Percentiles rank a stretch among this genome's conserved stretches.
Evolutionary conservation across 1,139 yeast genomes (phyloP).

Genomic region (Pichia sp.): DNA sequence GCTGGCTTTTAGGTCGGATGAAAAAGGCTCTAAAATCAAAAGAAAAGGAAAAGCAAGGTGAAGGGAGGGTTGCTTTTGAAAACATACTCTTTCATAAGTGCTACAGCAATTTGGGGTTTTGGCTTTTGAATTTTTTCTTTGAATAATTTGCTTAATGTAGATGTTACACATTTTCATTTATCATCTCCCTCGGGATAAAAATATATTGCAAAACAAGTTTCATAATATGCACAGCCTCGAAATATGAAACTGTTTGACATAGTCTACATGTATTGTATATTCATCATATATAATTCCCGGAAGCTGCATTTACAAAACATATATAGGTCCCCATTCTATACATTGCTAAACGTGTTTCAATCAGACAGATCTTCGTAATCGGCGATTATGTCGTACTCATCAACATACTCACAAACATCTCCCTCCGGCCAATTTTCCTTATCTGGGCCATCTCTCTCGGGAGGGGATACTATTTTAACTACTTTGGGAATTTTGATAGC

Average conservation of each 20-base stretch:
- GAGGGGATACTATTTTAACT: conserved; percentile 1
- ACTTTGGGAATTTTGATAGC: neutral
- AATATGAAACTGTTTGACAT: neutral
- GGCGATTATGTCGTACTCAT: conserved; percentile 22
- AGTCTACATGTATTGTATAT: neutral
- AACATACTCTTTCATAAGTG: neutral
- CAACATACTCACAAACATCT: neutral
- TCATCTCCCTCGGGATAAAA: neutral
- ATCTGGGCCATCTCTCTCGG: neutral
- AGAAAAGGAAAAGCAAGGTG: neutral
- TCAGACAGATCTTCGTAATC: conserved; percentile 14
- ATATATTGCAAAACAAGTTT: conserved; percentile 10
- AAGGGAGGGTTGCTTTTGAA: neutral
- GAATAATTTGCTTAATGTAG: neutral
- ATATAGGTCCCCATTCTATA: neutral
- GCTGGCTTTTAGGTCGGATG: neutral
- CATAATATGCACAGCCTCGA: conserved; percentile 17
- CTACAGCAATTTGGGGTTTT: neutral
- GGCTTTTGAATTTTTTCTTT: neutral
- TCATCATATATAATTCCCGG: neutral
- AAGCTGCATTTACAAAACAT: neutral
- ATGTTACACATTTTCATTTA: neutral
- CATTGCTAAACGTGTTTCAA: neutral
- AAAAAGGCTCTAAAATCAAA: neutral
- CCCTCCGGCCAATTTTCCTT: neutral